phyloP scores from a whole-genome alignment of 441 rosid genomes.

The Mallotus japonicus region DNA sequence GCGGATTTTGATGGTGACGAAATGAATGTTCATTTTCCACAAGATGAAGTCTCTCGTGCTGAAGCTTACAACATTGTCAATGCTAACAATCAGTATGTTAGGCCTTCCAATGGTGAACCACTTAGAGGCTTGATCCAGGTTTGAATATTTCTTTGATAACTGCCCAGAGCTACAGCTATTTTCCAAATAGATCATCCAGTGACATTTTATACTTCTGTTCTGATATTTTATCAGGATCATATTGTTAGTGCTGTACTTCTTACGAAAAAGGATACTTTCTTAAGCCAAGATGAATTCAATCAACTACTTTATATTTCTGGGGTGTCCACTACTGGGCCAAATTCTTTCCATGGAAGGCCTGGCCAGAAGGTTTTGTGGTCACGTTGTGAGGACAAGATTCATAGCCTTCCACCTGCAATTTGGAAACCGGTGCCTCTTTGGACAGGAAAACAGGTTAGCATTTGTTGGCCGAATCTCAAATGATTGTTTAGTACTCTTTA shows the following conservation, averaged over 20 bases:
- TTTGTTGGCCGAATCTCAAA: slow-evolving; percentile 6
- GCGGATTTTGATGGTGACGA: slow-evolving; percentile 99
- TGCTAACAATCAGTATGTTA: slow-evolving; percentile 96
- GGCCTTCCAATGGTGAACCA: slow-evolving; percentile 96
- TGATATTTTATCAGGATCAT: slow-evolving; percentile 70
- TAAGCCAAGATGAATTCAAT: slow-evolving; percentile 62
- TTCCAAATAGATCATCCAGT: slow-evolving; percentile 5
- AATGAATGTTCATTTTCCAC: slow-evolving; percentile 99
- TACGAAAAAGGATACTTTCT: slow-evolving; percentile 88
- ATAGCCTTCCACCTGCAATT: slow-evolving; percentile 58
- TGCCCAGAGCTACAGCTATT: neutral
- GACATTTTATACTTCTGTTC: slow-evolving; percentile 12
- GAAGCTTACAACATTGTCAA: slow-evolving; percentile 99
- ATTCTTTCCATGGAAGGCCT: slow-evolving; percentile 50
- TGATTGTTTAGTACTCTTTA: neutral
- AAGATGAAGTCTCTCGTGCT: slow-evolving; percentile 99
- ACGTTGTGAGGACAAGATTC: slow-evolving; percentile 50
- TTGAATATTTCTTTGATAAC: slow-evolving; percentile 16
- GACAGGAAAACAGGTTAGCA: slow-evolving; percentile 97
- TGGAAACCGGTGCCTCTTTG: slow-evolving; percentile 91
- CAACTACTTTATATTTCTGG: slow-evolving; percentile 93
- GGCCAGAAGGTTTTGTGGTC: slow-evolving; percentile 66
- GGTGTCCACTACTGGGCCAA: slow-evolving; percentile 44
- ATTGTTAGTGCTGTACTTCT: slow-evolving; percentile 86
- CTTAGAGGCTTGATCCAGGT: slow-evolving; percentile 96